These are phyloP conservation scores for Termitomyces sp. DNA, from an alignment of 768 basidiomycete species.

Conservation along the genomic window DNA sequence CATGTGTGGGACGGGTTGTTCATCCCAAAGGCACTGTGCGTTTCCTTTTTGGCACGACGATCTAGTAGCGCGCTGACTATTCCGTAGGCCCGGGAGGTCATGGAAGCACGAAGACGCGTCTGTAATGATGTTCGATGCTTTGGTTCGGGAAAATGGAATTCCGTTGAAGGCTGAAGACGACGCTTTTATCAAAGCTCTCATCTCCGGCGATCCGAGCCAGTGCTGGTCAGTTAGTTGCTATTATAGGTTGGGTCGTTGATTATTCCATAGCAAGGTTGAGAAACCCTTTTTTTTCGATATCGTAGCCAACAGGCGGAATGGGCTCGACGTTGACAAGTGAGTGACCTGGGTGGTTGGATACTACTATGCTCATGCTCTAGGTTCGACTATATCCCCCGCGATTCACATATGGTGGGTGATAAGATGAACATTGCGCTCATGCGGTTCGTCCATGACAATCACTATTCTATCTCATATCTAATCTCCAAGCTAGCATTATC, in stretches of 20 bases:
- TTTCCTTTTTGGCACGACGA: slow-evolving; percentile 7
- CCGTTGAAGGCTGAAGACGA: slow-evolving; percentile 42
- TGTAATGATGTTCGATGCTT: slow-evolving; percentile 75
- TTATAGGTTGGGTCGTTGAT: neutral
- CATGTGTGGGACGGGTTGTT: slow-evolving; percentile 79
- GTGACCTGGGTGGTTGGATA: slow-evolving; percentile 5
- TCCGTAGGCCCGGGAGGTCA: slow-evolving; percentile 33
- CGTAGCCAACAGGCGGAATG: slow-evolving; percentile 76
- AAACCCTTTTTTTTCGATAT: slow-evolving; percentile 81
- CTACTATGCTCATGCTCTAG: slow-evolving; percentile 25
- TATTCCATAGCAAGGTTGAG: slow-evolving; percentile 32
- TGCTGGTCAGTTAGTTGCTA: slow-evolving; percentile 20
- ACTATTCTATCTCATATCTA: neutral
- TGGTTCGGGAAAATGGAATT: slow-evolving; percentile 52
- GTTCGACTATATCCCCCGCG: slow-evolving; percentile 79
- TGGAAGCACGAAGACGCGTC: slow-evolving; percentile 82
- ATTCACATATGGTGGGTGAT: slow-evolving; percentile 68
- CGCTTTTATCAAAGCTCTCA: slow-evolving; percentile 70
- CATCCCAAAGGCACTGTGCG: slow-evolving; percentile 58
- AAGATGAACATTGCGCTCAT: slow-evolving; percentile 43
- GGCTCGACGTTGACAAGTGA: slow-evolving; percentile 84
- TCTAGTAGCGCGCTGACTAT: neutral
- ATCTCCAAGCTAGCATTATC: slow-evolving; percentile 44
- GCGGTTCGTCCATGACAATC: slow-evolving; percentile 29
- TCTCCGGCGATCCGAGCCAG: slow-evolving; percentile 50